A percentile compares a stretch with the other conserved stretches of the same genome.
Conservation (phyloP, 805 yeast species). For the Nakazawaea molendinolei region DNA sequence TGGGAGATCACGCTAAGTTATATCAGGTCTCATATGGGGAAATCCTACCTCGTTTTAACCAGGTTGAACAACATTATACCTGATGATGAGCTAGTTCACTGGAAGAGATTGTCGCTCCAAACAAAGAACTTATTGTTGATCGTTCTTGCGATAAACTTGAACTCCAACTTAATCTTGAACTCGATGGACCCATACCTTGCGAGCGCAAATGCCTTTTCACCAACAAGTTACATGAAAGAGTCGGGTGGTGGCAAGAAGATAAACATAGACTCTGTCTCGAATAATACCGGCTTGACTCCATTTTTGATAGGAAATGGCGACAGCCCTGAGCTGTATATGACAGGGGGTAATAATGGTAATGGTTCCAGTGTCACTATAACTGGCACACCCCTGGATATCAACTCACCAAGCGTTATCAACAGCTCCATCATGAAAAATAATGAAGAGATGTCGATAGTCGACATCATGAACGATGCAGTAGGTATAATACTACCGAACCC, state of each 20-base stretch:
- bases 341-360: not conserved
- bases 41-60: slow-evolving; percentile 59
- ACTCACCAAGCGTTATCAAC: slow-evolving; percentile 9
- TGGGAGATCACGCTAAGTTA: slow-evolving; percentile 53
- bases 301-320: slow-evolving; percentile 12
- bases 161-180: slow-evolving; percentile 36
- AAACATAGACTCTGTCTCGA: slow-evolving; percentile 4
- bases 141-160: slow-evolving; percentile 60
- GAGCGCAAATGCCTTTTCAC: not conserved
- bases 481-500: slow-evolving; percentile 56
- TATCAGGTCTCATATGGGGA: slow-evolving; percentile 37
- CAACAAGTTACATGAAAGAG: not conserved
- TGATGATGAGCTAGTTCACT: slow-evolving; percentile 73
- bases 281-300: slow-evolving; percentile 10
- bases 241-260: not conserved
- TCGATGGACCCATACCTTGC: not conserved
- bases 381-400: slow-evolving; percentile 8
- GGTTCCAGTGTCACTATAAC: not conserved
- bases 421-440: not conserved
- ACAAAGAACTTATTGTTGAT: slow-evolving; percentile 51
- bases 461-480: slow-evolving; percentile 42
- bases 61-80: slow-evolving; percentile 69
- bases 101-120: slow-evolving; percentile 66
- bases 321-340: slow-evolving; percentile 12
- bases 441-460: slow-evolving; percentile 30